Percentiles rank a stretch among this genome's conserved stretches.
phyloP scores from a whole-genome alignment of 2,329 filamentous ascomycete genomes.

The Endothia cerciana region DNA sequence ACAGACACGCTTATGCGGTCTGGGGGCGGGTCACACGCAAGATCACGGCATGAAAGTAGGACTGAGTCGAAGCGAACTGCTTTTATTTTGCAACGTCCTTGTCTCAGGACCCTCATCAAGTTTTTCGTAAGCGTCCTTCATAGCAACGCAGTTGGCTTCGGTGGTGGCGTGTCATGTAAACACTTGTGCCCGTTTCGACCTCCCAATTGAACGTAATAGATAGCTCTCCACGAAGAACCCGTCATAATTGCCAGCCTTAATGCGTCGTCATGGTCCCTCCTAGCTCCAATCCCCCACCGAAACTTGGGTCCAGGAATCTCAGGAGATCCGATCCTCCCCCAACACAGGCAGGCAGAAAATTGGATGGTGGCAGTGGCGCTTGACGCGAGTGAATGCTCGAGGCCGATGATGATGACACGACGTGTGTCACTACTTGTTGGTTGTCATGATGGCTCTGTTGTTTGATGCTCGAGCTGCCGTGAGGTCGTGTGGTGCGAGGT shows the following conservation, averaged over 20 bases:
- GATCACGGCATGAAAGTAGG: background rate
- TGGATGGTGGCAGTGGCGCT: conserved; percentile 7
- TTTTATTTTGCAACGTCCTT: conserved; percentile 23
- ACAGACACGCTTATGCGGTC: background rate
- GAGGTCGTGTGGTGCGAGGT: conserved; percentile 60
- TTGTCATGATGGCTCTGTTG: conserved; percentile 36
- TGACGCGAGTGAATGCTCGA: conserved; percentile 26
- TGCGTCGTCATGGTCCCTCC: conserved; percentile 23
- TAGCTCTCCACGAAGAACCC: conserved; percentile 25
- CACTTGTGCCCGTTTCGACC: conserved; percentile 23
- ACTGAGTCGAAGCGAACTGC: conserved; percentile 25
- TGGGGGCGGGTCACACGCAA: background rate
- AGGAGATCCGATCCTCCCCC: conserved; percentile 31
- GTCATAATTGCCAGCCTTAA: conserved; percentile 21
- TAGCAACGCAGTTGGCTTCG: conserved; percentile 26
- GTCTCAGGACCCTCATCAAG: conserved; percentile 18
- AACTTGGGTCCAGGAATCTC: conserved; percentile 30
- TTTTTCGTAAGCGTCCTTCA: conserved; percentile 13
- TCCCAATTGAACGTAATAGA: conserved; percentile 22
- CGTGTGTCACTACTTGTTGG: conserved; percentile 33
- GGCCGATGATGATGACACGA: conserved; percentile 29
- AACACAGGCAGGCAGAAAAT: conserved; percentile 28
- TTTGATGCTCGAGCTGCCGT: conserved; percentile 45
- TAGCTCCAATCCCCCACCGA: conserved; percentile 22
- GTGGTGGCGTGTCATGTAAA: conserved; percentile 24